phyloP scores from a whole-genome alignment of 768 basidiomycete genomes.

The Mycena floridula region DNA sequence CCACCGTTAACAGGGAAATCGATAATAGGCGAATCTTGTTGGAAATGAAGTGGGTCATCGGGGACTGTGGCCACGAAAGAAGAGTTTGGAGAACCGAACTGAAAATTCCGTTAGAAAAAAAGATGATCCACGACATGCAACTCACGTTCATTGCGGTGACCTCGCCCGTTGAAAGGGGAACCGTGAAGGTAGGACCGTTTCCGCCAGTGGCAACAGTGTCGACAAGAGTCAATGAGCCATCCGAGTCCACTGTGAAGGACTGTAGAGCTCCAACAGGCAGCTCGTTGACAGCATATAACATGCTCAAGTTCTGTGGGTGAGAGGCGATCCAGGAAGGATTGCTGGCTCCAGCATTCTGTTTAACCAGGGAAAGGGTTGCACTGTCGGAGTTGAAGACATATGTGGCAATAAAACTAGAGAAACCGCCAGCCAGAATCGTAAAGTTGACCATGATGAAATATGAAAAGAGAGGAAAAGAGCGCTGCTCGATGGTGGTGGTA shows the following conservation, averaged over 20 bases:
- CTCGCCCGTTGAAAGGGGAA: constrained; percentile 45
- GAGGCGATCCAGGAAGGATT: constrained; percentile 58
- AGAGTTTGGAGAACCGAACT: constrained; percentile 8
- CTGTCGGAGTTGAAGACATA: constrained; percentile 55
- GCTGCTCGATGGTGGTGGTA: too few relatives aligned
- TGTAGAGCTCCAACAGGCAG: constrained; percentile 42
- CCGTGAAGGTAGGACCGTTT: constrained; percentile 43
- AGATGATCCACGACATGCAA: background rate
- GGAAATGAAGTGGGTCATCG: constrained; percentile 32
- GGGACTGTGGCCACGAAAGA: constrained; percentile 26
- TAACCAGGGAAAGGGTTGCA: constrained; percentile 38
- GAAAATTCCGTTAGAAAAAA: background rate
- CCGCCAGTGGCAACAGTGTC: constrained; percentile 47
- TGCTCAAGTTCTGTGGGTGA: constrained; percentile 49
- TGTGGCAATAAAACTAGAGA: constrained; percentile 45
- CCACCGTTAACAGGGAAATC: constrained; percentile 45
- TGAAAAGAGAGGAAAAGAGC: too few relatives aligned
- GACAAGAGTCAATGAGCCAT: constrained; percentile 41
- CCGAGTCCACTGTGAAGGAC: constrained; percentile 42
- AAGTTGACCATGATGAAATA: constrained; percentile 58
- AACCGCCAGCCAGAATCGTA: constrained; percentile 66
- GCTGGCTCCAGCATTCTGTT: constrained; percentile 39
- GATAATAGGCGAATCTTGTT: constrained; percentile 33
- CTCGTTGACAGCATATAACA: constrained; percentile 64
- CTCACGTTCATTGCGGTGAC: constrained; percentile 54